Conservation (phyloP, 768 basidiomycete genomes). For the Lentinula guzmanii region DNA sequence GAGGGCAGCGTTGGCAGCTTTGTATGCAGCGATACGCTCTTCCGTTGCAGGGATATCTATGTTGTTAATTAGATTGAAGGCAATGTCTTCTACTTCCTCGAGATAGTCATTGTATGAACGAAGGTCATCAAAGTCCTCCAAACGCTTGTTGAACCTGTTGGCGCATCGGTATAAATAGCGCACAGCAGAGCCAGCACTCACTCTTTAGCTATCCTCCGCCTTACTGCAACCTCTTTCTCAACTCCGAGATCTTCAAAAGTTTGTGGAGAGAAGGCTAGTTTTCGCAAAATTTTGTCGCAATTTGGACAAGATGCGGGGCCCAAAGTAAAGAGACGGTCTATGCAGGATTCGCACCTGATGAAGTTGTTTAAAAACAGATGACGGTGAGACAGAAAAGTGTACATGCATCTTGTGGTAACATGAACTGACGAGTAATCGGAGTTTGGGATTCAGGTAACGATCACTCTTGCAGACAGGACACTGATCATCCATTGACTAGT, state of each 20-base stretch:
- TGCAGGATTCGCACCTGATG: conserved; percentile 96
- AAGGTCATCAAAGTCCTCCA: conserved; percentile 81
- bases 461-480: conserved; percentile 98
- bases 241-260: conserved; percentile 91
- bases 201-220: conserved; percentile 88
- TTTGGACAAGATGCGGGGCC: conserved; percentile 96
- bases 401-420: conserved; percentile 98
- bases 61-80: conserved; percentile 93
- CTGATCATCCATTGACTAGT: conserved; percentile 82
- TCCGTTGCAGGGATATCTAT: conserved; percentile 79
- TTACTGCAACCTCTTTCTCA: conserved; percentile 90
- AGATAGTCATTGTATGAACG: conserved; percentile 91
- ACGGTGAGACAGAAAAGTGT: background rate
- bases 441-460: conserved; percentile 89
- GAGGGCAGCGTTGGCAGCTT: conserved; percentile 72
- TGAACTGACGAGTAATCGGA: conserved; percentile 88
- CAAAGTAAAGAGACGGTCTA: conserved; percentile 91
- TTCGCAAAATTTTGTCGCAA: conserved; percentile 81
- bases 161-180: background rate
- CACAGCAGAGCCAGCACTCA: conserved; percentile 26
- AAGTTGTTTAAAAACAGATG: background rate
- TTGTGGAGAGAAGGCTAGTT: conserved; percentile 92
- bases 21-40: conserved; percentile 71
- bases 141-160: conserved; percentile 85
- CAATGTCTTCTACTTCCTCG: conserved; percentile 94